phyloP scores from a whole-genome alignment of 768 basidiomycete species.

The Xanthoconium stramineum region DNA sequence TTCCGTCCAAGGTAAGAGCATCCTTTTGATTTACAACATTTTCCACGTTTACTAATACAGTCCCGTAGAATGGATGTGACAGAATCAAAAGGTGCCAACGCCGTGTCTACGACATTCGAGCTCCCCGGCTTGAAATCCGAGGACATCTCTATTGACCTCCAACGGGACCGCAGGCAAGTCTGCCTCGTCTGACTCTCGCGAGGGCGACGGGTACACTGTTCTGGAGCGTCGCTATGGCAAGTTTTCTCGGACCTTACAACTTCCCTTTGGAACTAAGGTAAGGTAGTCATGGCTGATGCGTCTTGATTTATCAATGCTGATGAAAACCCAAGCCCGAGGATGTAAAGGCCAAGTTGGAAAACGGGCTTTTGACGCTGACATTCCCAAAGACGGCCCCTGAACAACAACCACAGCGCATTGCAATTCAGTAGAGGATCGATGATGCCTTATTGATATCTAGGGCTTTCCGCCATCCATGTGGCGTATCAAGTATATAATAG shows the following conservation, averaged over 20 bases:
- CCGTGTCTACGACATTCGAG: conserved; percentile 39
- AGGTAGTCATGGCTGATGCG: neutral
- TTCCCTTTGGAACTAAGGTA: conserved; percentile 46
- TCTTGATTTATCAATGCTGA: neutral
- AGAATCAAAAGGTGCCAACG: conserved; percentile 38
- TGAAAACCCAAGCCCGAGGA: no score
- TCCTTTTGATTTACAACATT: neutral
- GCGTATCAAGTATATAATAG: no score
- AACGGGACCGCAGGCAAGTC: conserved; percentile 45
- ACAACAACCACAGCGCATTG: no score
- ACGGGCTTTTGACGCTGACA: no score
- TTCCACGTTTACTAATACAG: neutral
- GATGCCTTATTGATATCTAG: no score
- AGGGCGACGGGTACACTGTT: conserved; percentile 40
- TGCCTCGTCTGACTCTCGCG: conserved; percentile 29
- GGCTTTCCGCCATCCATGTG: no score
- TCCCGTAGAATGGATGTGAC: conserved; percentile 42
- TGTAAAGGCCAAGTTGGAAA: no score
- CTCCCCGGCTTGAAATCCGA: conserved; percentile 43
- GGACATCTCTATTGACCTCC: conserved; percentile 45
- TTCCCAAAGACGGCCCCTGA: no score
- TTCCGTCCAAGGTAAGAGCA: conserved; percentile 22
- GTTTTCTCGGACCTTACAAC: conserved; percentile 27
- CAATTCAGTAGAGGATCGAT: no score
- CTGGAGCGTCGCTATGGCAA: conserved; percentile 43